phyloP scores from a whole-genome alignment of 371 early-diverging fungal species.

The Apophysomyces variabilis region DNA sequence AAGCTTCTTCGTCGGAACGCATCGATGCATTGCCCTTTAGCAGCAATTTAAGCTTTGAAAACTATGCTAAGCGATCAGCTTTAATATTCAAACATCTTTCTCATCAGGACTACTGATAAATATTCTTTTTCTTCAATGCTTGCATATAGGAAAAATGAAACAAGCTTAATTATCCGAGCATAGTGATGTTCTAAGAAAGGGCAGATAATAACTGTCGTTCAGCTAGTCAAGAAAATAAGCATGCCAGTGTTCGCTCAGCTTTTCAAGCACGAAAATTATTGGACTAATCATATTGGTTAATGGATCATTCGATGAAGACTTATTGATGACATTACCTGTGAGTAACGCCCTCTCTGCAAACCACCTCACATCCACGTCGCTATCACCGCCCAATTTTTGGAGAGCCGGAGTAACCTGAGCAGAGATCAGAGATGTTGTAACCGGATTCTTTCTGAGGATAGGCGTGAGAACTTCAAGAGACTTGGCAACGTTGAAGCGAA shows the following conservation, averaged over 20 bases:
- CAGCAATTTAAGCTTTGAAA: too few species aligned
- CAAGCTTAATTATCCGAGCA: not conserved
- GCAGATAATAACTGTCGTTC: not conserved
- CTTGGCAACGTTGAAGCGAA: slow-evolving; percentile 98
- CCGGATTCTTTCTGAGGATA: slow-evolving; percentile 69
- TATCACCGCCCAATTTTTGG: slow-evolving; percentile 80
- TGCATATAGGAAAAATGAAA: slow-evolving; percentile 1
- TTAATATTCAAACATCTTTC: not conserved
- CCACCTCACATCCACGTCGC: slow-evolving; percentile 93
- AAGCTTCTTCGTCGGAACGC: too few species aligned
- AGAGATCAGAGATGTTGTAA: slow-evolving; percentile 63
- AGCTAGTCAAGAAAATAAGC: too few species aligned
- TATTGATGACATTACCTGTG: slow-evolving; percentile 34
- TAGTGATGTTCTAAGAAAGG: slow-evolving; percentile 1
- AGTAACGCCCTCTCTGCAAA: slow-evolving; percentile 85
- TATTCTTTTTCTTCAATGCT: not conserved
- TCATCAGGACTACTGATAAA: not conserved
- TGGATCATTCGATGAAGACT: not conserved
- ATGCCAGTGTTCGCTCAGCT: not conserved
- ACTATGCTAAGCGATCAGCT: not conserved
- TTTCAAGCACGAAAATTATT: slow-evolving; percentile 1
- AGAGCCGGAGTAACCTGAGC: slow-evolving; percentile 80
- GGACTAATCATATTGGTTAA: slow-evolving; percentile 1
- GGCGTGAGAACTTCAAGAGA: slow-evolving; percentile 85
- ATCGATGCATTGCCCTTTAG: too few species aligned